Percentiles rank a stretch among this genome's conserved stretches.
phyloP scores from a whole-genome alignment of 371 early-diverging fungal species.

The Apophysomyces sp. region DNA sequence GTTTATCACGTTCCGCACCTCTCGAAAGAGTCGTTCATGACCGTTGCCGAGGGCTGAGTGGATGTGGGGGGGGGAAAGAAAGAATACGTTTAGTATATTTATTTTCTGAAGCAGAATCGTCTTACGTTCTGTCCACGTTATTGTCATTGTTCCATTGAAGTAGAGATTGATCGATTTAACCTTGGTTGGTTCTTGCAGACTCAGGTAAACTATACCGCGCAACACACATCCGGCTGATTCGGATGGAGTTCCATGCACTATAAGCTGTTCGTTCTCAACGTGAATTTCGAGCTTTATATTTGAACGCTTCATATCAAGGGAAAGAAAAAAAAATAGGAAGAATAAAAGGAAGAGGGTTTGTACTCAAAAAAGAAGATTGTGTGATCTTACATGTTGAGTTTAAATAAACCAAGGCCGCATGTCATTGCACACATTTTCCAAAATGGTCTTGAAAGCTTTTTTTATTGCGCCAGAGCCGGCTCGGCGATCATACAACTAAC shows the following conservation, averaged over 20 bases:
- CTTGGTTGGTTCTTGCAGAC: conserved; percentile 30
- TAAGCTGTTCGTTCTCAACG: conserved; percentile 37
- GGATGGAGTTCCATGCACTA: conserved; percentile 35
- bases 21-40: conserved; percentile 33
- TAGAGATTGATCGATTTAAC: conserved; percentile 31
- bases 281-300: conserved; percentile 23
- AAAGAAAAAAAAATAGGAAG: background rate
- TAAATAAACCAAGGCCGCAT: background rate
- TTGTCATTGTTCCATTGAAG: conserved; percentile 32
- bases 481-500: background rate
- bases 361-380: too few species aligned
- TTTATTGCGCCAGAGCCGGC: background rate
- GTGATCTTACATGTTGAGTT: background rate
- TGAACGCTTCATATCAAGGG: background rate
- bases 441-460: background rate
- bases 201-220: conserved; percentile 34
- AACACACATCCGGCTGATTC: conserved; percentile 49
- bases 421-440: background rate
- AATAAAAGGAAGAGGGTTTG: background rate
- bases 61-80: too few species aligned
- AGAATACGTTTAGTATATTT: too few species aligned
- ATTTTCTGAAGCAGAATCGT: too few species aligned
- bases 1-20: conserved; percentile 30
- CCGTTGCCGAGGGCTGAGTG: conserved; percentile 25
- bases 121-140: conserved; percentile 43